Evolutionary conservation across 202 grass and related monocot species (phyloP), one percentile per base, ranked within the genome.

Genomic region (Carex arenaria): DNA sequence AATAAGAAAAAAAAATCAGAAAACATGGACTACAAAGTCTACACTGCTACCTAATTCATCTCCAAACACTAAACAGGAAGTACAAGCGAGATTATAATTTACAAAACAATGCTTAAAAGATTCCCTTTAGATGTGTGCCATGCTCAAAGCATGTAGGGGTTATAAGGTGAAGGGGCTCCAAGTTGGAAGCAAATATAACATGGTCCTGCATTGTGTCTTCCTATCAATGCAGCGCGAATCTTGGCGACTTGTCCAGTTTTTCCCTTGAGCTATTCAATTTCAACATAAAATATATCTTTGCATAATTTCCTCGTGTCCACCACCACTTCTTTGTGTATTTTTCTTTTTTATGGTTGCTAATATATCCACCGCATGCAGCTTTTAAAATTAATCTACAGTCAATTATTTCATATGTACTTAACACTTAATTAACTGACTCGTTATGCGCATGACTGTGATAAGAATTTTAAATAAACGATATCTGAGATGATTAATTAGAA

Each of bases 141-240:
- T 62, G 36, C 47, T 31, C 14, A 13, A 34, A 65, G 34, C 64
- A 51, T 82, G 80, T 82, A 56, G 63, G 63, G 80, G 23, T 69
- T 69, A 82, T 38, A 54, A 82, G 80, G 80, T 18, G 80, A 82
- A 69, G 64, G 14, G 10, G 64, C 60, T 82, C 42, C 79, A 82
- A 82, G 42, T 82, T 82, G 61, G 61, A 31, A 65, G 64, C 72
- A 76, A 76, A 76, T 34, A 34, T 56, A 76, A 76, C 36, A 51
- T 82, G 62, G 10, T 67, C 28, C 0, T 81, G 78, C 22, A 62
- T 81, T 51, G 38, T n/a, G 85, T 61, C 71, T 47, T 68, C 78
- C 85, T 76, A 84, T 71, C 78, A 78, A 65, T 61, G 55, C 61
- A 73, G 84, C 84, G 68, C 74, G 75, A 85, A 91, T 86, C 72